Evolutionary conservation across 345 rosid species (phyloP), one percentile per base, ranked within the genome.

Genomic region (Balakata baccata): DNA sequence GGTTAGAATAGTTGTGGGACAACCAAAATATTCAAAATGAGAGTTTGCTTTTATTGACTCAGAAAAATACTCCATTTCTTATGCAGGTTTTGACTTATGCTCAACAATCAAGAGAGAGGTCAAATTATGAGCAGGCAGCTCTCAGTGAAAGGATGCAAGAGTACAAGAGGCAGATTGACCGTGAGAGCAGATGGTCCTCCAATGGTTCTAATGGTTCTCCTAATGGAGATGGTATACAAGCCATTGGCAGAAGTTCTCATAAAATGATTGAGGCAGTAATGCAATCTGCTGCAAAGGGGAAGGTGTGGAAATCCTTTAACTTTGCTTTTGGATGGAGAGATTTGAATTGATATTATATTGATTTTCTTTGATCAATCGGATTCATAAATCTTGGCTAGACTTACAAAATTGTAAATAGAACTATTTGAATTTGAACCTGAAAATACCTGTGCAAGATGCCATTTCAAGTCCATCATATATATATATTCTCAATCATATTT

Each of bases 211-310:
- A 82, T 83, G 96, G 93, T 70, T 96, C 99, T 81, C 99, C 98
- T 20, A 93, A 87, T 85, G 97, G 97, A 69, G 99, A 96, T 76
- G 97, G 97, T 68, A 88, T 90, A 69, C 99, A 89, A 79, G 92
- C 99, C 16, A 89, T 89, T 59, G 95, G 96, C 77, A 87, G 98
- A 86, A 91, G 98, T 85, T 96, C 99, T 8, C 97, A 96, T 85
- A 96, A 96, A 83, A 91, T 96, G 97, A 96, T 96, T 68, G 98
- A 93, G 76, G 97, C 95, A 13, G 97, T 93, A 63, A 93, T 96
- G 99, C 97, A 96, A 86, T 91, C 99, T 75, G 97, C 98, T 45
- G 89, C 90, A 43, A 91, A 87, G 87, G 99, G 99, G 80, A 96
- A 96, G 99, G 99, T 91, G 72, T 39, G 43, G 49, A 65, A 69